Evolutionary conservation across 352 stramenopile species (phyloP).

Genomic region (Plasmopara muralis): DNA sequence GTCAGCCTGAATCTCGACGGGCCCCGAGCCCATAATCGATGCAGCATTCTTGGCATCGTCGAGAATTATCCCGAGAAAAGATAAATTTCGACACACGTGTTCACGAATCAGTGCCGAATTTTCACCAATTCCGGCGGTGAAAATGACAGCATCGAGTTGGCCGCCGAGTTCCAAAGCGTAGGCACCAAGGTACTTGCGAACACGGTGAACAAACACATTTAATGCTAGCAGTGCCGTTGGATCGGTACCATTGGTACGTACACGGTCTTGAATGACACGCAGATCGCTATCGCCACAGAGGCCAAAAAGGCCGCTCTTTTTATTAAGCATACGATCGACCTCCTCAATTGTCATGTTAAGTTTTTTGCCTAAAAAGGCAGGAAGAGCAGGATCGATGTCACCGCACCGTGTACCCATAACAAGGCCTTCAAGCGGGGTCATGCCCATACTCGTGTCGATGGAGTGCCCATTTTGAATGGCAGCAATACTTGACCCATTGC

Average conservation of each 20-base stretch:
- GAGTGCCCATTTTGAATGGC: slow-evolving; percentile 65
- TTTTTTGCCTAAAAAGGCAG: slow-evolving; percentile 65
- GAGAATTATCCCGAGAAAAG: slow-evolving; percentile 64
- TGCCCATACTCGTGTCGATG: slow-evolving; percentile 88
- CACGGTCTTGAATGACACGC: slow-evolving; percentile 61
- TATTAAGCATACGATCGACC: slow-evolving; percentile 86
- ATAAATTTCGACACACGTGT: slow-evolving; percentile 55
- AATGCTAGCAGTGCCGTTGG: slow-evolving; percentile 57
- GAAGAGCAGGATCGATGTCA: slow-evolving; percentile 80
- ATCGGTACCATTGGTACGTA: slow-evolving; percentile 37
- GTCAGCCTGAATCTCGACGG: slow-evolving; percentile 50
- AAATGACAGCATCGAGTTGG: slow-evolving; percentile 78
- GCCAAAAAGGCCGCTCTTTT: slow-evolving; percentile 79
- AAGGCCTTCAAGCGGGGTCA: slow-evolving; percentile 84
- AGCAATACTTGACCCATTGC: slow-evolving; percentile 82
- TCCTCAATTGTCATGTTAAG: slow-evolving; percentile 65
- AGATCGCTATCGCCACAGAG: slow-evolving; percentile 83
- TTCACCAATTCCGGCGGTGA: slow-evolving; percentile 87
- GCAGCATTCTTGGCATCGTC: slow-evolving; percentile 64
- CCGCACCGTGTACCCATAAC: slow-evolving; percentile 87
- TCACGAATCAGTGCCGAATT: slow-evolving; percentile 73
- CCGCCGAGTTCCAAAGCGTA: slow-evolving; percentile 71
- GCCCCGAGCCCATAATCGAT: slow-evolving; percentile 51
- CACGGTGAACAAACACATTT: slow-evolving; percentile 80
- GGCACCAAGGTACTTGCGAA: slow-evolving; percentile 83